Conservation (phyloP, 345 rosid genomes). For the Lumnitzera littorea region DNA sequence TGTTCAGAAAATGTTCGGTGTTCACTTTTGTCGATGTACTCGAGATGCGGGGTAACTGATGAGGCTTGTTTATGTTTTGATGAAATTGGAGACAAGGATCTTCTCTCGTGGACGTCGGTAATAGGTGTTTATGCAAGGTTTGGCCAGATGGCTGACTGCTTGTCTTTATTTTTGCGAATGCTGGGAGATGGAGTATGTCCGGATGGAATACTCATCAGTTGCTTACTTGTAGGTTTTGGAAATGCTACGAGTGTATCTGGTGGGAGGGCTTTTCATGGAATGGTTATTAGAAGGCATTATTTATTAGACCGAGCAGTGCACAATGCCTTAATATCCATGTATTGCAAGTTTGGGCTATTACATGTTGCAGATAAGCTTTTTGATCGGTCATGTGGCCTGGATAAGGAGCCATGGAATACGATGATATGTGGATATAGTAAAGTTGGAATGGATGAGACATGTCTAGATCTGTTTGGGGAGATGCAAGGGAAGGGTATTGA, state of each 20-base stretch:
- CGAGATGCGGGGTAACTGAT: conserved; percentile 35
- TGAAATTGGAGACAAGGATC: conserved; percentile 41
- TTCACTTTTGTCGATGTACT: conserved; percentile 46
- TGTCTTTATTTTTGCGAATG: conserved; percentile 51
- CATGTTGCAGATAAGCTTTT: conserved; percentile 41
- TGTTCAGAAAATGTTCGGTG: conserved; percentile 27
- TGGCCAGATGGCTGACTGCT: conserved; percentile 35
- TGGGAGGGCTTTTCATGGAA: conserved; percentile 61
- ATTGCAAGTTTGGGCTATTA: conserved; percentile 47
- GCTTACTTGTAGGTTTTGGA: conserved; percentile 45
- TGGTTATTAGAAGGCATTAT: conserved; percentile 33
- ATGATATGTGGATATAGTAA: conserved; percentile 48
- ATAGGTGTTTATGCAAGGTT: conserved; percentile 44
- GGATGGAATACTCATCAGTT: conserved; percentile 53
- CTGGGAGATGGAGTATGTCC: conserved; percentile 29
- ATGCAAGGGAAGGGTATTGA: conserved; percentile 33
- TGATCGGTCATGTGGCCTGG: conserved; percentile 11
- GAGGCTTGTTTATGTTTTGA: conserved; percentile 42
- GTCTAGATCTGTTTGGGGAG: conserved; percentile 39
- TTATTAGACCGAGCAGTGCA: conserved; percentile 28
- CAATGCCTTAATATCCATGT: conserved; percentile 50
- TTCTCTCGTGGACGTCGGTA: conserved; percentile 63
- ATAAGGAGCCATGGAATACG: conserved; percentile 39
- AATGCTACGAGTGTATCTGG: conserved; percentile 24
- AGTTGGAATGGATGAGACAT: conserved; percentile 30